Percentiles rank a stretch among this genome's conserved stretches.
Evolutionary conservation across 768 basidiomycete species (phyloP).

Genomic region (Galerina sulciceps): DNA sequence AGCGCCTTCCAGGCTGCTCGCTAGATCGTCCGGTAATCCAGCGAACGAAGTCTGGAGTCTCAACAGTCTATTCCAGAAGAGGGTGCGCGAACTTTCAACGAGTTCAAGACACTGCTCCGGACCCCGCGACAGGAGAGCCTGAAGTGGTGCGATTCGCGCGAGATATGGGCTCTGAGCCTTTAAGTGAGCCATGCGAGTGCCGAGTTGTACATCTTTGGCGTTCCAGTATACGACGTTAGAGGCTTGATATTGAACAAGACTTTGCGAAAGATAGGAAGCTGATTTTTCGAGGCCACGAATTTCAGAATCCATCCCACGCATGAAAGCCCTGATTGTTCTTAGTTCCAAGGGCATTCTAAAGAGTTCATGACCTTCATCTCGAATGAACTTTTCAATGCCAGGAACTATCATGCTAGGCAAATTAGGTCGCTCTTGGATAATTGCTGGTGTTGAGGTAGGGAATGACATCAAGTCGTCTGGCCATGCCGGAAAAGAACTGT

Average conservation of each 20-base stretch:
- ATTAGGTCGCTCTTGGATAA: neutral
- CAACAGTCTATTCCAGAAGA: slow-evolving; percentile 14
- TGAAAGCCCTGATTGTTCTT: slow-evolving; percentile 10
- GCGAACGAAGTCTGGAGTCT: slow-evolving; percentile 15
- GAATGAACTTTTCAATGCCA: slow-evolving; percentile 4
- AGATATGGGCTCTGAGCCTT: slow-evolving; percentile 4
- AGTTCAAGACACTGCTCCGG: slow-evolving; percentile 17
- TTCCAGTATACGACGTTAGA: neutral
- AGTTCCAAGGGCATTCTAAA: slow-evolving; percentile 14
- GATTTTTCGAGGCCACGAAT: slow-evolving; percentile 1
- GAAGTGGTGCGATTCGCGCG: slow-evolving; percentile 10
- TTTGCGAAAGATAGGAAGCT: slow-evolving; percentile 3
- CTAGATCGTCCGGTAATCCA: slow-evolving; percentile 10
- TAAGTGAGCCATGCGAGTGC: slow-evolving; percentile 4
- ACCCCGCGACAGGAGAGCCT: slow-evolving; percentile 12
- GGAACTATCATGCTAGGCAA: slow-evolving; percentile 10
- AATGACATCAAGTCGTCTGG: slow-evolving; percentile 6
- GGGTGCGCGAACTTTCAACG: slow-evolving; percentile 10
- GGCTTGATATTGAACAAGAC: slow-evolving; percentile 1
- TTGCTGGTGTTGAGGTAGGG: neutral
- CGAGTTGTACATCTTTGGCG: slow-evolving; percentile 6
- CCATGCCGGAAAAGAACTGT: neutral
- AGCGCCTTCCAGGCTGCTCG: neutral
- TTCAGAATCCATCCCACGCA: slow-evolving; percentile 3
- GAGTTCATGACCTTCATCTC: neutral